Base-by-base conservation (phyloP, 2,329 filamentous ascomycete species). In the Hypoxylon sp. region DNA sequence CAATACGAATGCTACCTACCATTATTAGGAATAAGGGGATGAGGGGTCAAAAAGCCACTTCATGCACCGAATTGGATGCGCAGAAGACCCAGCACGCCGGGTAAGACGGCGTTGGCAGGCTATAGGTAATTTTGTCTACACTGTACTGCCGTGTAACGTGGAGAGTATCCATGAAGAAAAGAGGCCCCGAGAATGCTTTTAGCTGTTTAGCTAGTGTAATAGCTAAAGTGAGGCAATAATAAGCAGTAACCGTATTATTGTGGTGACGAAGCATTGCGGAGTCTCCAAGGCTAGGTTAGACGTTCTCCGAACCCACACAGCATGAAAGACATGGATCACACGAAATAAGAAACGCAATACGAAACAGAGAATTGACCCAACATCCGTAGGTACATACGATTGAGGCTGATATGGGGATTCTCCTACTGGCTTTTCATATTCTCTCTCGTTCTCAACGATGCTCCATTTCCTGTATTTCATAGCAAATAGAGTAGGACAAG, bases 401-500 rank as follows among this genome's bases (percentile, higher is more conserved):
- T 17, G 37, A 8, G n/a, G n/a, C 10, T 24, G 51, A 17, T 54
- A 54, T 39, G 42, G 14, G 33, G 19, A 29, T 58, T 48, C 22
- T 19, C 37, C 37, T 17, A n/a, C 37, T 5, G 37, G 2, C 14
- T 42, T 42, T 19, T 42, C 37, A 10, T 19, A 8, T 44, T 19
- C 3, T 10, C 39, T 22, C 39, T 22, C 11, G 14, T 24, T 26
- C 29, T 50, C 33, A 24, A 35, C 26, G 17, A 59, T 44, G 14
- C 17, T 24, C 55, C 31, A 42, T 65, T 51, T 51, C 44, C 63
- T 42, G 48, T 60, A 51, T 9, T 51, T 31, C 51, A 57, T 66
- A 61, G 51, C 37, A 59, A 35, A 48, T 54, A 31, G 47, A 48
- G 62, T 69, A 69, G 58, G 61, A 47, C 61, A 22, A 61, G 13